Evolutionary conservation across 2,329 filamentous ascomycete genomes (phyloP), one percentile per base, ranked within the genome.

Genomic region (Pseudopyrenochaeta lycopersici): DNA sequence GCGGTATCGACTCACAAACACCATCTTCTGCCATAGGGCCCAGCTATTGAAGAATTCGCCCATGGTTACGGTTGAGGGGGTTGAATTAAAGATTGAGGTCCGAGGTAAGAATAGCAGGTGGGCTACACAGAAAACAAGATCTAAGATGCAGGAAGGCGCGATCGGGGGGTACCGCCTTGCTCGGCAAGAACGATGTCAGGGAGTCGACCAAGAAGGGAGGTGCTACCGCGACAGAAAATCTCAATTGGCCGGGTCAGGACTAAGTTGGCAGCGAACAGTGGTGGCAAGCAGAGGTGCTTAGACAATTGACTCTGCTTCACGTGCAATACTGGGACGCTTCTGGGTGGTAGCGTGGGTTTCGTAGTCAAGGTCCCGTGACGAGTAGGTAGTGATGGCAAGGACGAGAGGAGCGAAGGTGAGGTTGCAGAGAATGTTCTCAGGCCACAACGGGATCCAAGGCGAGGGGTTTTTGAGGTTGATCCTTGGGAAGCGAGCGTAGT

Each of bases 1-100:
- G 44, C n/a, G 21, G 45, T 12, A 20, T 41, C 27, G 17, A 82
- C 90, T 82, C 80, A 96, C 92, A 79, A 96, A 91, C 47, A 88
- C 90, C 87, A 97, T 88, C 80, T 96, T 88, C 81, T 95, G 86
- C 92, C 92, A 97, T 67, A 95, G 79, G 64, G 84, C 80, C 92
- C 92, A 96, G 44, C 60, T 73, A 17, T 55, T 68, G 63, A 82
- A 82, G 71, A 82, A 82, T 32, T 54, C 56, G 43, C 14, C 56
- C 64, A 67, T 67, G 35, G 52, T 63, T 47, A 54, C 43, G 53
- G 50, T 49, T 29, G 46, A 46, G 18, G 43, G 33, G 46, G 39
- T 46, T 36, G 46, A 52, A 58, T 56, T 55, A 49, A 46, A 46
- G 45, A 46, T 46, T 43, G 58, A 55, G 56, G 56, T 54, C 36